Percentiles rank a stretch among this genome's conserved stretches.
Evolutionary conservation across 2,329 filamentous ascomycete genomes (phyloP).

Genomic region (Ceratocystis ficicola): DNA sequence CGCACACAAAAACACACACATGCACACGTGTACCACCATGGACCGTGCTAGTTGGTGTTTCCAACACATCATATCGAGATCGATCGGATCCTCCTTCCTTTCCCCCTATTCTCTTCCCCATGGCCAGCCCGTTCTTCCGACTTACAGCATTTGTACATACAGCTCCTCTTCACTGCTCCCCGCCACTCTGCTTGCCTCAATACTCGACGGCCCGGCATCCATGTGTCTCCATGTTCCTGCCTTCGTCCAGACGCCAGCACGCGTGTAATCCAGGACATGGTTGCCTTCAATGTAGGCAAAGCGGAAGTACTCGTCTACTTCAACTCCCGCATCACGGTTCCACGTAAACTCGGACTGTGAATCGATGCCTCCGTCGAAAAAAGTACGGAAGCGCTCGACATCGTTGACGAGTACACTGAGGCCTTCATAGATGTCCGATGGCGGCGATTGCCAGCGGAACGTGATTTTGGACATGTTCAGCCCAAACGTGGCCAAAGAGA

Average conservation of each 20-base stretch:
- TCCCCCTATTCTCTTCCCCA: background rate
- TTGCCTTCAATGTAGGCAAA: slow-evolving; percentile 63
- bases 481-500: background rate
- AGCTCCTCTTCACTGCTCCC: slow-evolving; percentile 21
- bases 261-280: slow-evolving; percentile 56
- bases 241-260: slow-evolving; percentile 56
- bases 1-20: background rate
- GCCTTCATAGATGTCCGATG: slow-evolving; percentile 50
- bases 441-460: slow-evolving; percentile 42
- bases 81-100: background rate
- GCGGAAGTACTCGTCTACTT: slow-evolving; percentile 58
- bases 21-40: background rate
- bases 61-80: too few relatives aligned
- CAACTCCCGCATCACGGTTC: slow-evolving; percentile 37
- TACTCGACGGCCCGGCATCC: slow-evolving; percentile 46
- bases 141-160: slow-evolving; percentile 6
- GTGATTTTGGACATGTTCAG: slow-evolving; percentile 46
- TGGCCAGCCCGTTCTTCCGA: background rate
- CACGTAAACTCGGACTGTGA: slow-evolving; percentile 43
- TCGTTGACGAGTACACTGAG: slow-evolving; percentile 75
- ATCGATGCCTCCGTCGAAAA: slow-evolving; percentile 46
- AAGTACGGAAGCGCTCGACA: slow-evolving; percentile 66
- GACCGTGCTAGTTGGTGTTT: background rate
- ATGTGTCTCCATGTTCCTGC: slow-evolving; percentile 56
- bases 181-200: slow-evolving; percentile 25